Conservation (phyloP, 1,139 yeast genomes). For the Magnusiomyces fungicola region DNA sequence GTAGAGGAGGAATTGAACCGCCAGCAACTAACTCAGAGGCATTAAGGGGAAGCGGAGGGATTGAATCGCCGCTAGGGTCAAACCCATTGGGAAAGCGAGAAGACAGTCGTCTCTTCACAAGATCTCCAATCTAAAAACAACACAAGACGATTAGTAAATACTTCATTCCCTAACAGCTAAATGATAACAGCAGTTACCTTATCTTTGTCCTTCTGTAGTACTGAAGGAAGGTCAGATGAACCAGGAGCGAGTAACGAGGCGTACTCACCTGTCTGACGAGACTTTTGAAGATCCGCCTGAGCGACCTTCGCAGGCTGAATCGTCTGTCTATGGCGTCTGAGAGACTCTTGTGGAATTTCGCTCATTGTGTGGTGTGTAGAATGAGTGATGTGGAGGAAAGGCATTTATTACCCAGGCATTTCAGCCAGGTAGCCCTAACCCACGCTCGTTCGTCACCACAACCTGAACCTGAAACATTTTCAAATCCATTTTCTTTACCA, state of each 20-base stretch:
- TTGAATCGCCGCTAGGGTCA: neutral
- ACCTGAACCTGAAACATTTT: neutral
- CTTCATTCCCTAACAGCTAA: too few relatives aligned
- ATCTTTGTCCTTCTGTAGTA: slow-evolving; percentile 16
- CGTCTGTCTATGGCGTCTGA: slow-evolving; percentile 30
- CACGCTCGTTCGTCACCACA: neutral
- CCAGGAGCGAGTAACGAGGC: slow-evolving; percentile 19
- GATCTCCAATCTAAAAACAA: slow-evolving; percentile 14
- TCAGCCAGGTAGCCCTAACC: slow-evolving; percentile 2
- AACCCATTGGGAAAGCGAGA: slow-evolving; percentile 12
- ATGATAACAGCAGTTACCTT: too few relatives aligned
- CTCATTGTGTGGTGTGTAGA: too few relatives aligned
- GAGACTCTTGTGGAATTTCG: slow-evolving; percentile 22
- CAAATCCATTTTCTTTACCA: neutral
- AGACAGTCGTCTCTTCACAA: slow-evolving; percentile 15
- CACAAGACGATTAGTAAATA: too few relatives aligned
- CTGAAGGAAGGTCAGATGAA: slow-evolving; percentile 17
- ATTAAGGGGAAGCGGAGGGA: slow-evolving; percentile 7
- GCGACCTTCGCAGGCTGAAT: slow-evolving; percentile 19
- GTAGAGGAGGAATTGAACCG: slow-evolving; percentile 3
- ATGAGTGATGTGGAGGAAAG: too few relatives aligned
- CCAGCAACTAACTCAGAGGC: neutral
- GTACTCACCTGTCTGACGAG: slow-evolving; percentile 19
- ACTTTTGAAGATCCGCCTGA: slow-evolving; percentile 10
- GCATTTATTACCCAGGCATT: neutral